These are phyloP conservation scores for Scheffersomyces lignosus DNA, from an alignment of 805 yeast genomes.

Conservation along the genomic window DNA sequence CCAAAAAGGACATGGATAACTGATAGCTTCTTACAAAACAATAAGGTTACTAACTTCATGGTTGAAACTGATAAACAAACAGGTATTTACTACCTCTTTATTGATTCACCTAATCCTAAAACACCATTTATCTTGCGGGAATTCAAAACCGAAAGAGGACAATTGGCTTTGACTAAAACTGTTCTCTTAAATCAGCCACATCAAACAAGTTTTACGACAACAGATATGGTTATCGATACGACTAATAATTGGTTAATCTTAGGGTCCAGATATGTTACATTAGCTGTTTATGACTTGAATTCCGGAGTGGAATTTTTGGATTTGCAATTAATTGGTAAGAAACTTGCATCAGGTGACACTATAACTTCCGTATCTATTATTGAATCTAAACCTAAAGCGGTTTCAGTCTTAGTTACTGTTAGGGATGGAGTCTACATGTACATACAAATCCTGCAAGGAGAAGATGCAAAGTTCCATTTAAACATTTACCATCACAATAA, in stretches of 20 bases:
- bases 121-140: conserved; percentile 50
- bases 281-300: conserved; percentile 50
- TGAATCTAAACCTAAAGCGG: conserved; percentile 15
- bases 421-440: conserved; percentile 67
- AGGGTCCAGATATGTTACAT: conserved; percentile 72
- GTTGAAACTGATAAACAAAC: conserved; percentile 14
- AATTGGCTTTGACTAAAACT: conserved; percentile 27
- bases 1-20: conserved; percentile 22
- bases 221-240: conserved; percentile 51
- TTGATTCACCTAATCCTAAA: conserved; percentile 69
- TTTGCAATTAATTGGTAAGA: conserved; percentile 34
- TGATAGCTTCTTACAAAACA: conserved; percentile 23
- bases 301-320: not conserved
- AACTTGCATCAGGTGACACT: conserved; percentile 65
- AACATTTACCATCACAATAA: conserved; percentile 55
- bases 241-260: conserved; percentile 46
- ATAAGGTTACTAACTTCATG: conserved; percentile 54
- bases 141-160: conserved; percentile 19
- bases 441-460: conserved; percentile 14
- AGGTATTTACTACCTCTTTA: conserved; percentile 35
- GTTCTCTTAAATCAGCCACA: conserved; percentile 38
- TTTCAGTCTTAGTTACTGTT: conserved; percentile 49
- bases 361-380: conserved; percentile 54
- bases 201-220: conserved; percentile 51
- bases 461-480: conserved; percentile 13